phyloP scores from a whole-genome alignment of 257 asterid genomes.

The Nicotiana benthamiana region DNA sequence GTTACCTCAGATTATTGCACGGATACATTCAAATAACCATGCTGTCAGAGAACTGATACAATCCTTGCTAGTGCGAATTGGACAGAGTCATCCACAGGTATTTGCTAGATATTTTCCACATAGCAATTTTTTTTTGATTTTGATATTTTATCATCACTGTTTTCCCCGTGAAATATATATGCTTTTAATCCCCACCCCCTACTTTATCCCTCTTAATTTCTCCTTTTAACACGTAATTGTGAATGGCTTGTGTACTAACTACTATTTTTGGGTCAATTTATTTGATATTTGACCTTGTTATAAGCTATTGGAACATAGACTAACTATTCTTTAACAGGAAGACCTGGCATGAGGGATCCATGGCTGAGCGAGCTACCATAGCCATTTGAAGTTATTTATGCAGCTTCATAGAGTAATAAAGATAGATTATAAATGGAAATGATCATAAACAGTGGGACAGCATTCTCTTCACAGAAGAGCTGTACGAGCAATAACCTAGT shows the following conservation, averaged over 20 bases:
- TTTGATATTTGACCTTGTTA: neutral
- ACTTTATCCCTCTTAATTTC: neutral
- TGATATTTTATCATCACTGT: neutral
- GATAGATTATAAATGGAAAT: neutral
- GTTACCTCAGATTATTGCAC: constrained; percentile 97
- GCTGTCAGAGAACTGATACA: constrained; percentile 97
- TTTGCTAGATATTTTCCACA: neutral
- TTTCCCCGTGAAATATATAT: neutral
- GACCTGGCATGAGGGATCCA: neutral
- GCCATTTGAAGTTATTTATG: neutral
- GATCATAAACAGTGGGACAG: neutral
- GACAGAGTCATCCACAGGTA: constrained; percentile 99
- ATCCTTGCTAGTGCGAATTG: constrained; percentile 86
- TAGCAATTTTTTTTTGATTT: neutral
- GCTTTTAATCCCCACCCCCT: neutral
- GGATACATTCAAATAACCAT: constrained; percentile 94
- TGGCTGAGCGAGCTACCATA: neutral
- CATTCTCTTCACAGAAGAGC: neutral
- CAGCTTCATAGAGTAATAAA: neutral
- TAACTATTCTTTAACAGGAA: neutral
- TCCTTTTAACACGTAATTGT: neutral
- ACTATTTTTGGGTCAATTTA: neutral
- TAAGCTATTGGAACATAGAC: neutral
- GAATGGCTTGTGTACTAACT: neutral
- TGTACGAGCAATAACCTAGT: neutral